Conservation (phyloP, 2,329 filamentous ascomycete species). For the Aquanectria penicillioides region DNA sequence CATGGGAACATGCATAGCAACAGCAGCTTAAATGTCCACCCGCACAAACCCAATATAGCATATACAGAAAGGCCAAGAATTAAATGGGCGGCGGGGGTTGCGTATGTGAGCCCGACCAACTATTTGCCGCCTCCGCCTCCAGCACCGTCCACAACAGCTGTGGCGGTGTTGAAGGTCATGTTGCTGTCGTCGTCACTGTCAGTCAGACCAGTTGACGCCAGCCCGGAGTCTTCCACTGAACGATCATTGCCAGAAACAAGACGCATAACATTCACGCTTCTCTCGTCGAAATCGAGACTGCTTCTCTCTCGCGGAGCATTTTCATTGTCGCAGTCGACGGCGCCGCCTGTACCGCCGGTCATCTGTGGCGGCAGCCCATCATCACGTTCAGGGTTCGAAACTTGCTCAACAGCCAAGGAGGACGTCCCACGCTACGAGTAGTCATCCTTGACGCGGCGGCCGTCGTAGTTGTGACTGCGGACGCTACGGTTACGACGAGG, state of each 20-base stretch:
- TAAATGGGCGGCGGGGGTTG: background rate
- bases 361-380: background rate
- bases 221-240: background rate
- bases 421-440: conserved; percentile 60
- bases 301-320: background rate
- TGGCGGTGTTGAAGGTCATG: background rate
- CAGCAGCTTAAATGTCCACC: background rate
- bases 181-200: background rate
- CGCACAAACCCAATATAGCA: conserved; percentile 6
- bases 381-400: background rate
- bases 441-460: conserved; percentile 75
- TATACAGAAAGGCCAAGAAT: conserved; percentile 17
- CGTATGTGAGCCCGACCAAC: background rate
- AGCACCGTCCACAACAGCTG: background rate
- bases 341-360: background rate
- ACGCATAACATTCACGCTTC: background rate
- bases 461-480: conserved; percentile 52
- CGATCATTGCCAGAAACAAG: background rate
- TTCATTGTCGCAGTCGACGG: background rate
- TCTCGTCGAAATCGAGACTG: background rate
- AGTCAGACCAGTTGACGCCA: background rate
- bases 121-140: background rate
- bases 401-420: conserved; percentile 1
- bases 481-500: conserved; percentile 45
- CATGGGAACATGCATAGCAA: background rate